Percentiles rank a stretch among this genome's conserved stretches.
These are phyloP conservation scores for Monilinia aucupariae DNA, from an alignment of 2,329 filamentous ascomycete species.

Conservation along the genomic window DNA sequence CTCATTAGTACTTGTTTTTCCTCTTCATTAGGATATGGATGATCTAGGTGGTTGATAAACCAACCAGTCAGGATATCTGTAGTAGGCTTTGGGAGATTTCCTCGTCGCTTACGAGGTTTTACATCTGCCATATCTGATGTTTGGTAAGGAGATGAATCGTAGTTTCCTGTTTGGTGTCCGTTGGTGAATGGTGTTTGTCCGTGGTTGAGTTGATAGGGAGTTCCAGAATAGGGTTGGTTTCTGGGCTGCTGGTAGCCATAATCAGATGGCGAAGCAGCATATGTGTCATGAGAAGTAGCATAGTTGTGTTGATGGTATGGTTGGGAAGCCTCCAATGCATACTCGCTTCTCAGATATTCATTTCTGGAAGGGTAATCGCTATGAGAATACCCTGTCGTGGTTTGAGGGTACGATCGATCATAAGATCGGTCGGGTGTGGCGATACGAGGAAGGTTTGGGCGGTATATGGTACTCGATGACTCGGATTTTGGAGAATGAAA, in stretches of 20 bases:
- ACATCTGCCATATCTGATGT: constrained; percentile 22
- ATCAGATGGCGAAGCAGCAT: background rate
- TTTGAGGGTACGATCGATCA: background rate
- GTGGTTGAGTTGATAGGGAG: constrained; percentile 15
- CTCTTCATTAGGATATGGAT: constrained; percentile 83
- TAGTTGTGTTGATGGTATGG: constrained; percentile 1
- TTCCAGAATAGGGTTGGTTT: background rate
- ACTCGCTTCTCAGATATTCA: constrained; percentile 6
- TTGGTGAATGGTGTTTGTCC: constrained; percentile 29
- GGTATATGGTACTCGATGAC: background rate
- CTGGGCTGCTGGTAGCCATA: constrained; percentile 20
- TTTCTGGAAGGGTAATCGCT: background rate
- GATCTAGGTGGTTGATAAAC: constrained; percentile 71
- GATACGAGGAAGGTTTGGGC: background rate
- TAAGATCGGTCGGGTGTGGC: background rate
- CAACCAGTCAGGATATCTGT: constrained; percentile 76
- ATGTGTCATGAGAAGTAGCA: background rate
- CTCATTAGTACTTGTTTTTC: constrained; percentile 79
- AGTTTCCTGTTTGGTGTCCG: constrained; percentile 7
- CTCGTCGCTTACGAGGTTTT: constrained; percentile 55
- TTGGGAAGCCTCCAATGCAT: constrained; percentile 8
- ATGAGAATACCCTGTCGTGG: background rate
- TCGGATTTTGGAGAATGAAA: constrained; percentile 13
- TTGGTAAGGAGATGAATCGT: background rate
- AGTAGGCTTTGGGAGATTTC: constrained; percentile 85